Evolutionary conservation across 2,329 filamentous ascomycete genomes (phyloP).

Genomic region (Rhytidhysteron rufulum): DNA sequence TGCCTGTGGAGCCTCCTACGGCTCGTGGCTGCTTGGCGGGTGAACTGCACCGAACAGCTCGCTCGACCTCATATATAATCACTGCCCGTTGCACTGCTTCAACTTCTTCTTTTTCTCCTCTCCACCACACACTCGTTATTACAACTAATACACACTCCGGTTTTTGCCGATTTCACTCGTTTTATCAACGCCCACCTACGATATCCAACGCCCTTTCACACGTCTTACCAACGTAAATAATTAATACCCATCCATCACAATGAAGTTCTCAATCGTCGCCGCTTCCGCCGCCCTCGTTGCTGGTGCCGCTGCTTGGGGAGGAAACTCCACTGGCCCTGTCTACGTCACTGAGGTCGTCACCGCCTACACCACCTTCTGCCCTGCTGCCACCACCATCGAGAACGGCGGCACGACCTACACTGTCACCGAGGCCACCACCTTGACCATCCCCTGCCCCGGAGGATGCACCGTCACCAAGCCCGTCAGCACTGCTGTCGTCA

Average conservation of each 20-base stretch:
- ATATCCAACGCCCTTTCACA: slow-evolving; percentile 20
- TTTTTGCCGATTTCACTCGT: slow-evolving; percentile 40
- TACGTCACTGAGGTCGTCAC: slow-evolving; percentile 26
- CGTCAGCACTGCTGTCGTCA: slow-evolving; percentile 6
- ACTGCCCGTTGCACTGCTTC: slow-evolving; percentile 13
- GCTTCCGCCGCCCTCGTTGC: slow-evolving; percentile 23
- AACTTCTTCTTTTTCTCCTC: slow-evolving; percentile 17
- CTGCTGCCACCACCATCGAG: slow-evolving; percentile 18
- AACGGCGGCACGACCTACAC: slow-evolving; percentile 29
- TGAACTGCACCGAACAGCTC: slow-evolving; percentile 11
- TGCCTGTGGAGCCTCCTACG: slow-evolving; percentile 13
- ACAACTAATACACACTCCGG: slow-evolving; percentile 32
- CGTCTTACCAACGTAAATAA: slow-evolving; percentile 31
- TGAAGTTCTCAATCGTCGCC: slow-evolving; percentile 33
- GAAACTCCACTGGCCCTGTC: slow-evolving; percentile 12
- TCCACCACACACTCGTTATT: slow-evolving; percentile 39
- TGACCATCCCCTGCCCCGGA: slow-evolving; percentile 25
- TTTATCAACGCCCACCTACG: slow-evolving; percentile 14
- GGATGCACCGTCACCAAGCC: slow-evolving; percentile 23
- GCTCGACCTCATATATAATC: slow-evolving; percentile 32
- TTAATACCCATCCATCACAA: slow-evolving; percentile 35
- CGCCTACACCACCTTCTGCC: slow-evolving; percentile 25
- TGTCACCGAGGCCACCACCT: slow-evolving; percentile 27
- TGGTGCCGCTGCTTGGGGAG: slow-evolving; percentile 19
- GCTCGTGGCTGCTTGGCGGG: slow-evolving; percentile 18